These are phyloP conservation scores for Macadamia tetraphylla DNA, from an alignment of 164 flowering plant species.

Conservation along the genomic window DNA sequence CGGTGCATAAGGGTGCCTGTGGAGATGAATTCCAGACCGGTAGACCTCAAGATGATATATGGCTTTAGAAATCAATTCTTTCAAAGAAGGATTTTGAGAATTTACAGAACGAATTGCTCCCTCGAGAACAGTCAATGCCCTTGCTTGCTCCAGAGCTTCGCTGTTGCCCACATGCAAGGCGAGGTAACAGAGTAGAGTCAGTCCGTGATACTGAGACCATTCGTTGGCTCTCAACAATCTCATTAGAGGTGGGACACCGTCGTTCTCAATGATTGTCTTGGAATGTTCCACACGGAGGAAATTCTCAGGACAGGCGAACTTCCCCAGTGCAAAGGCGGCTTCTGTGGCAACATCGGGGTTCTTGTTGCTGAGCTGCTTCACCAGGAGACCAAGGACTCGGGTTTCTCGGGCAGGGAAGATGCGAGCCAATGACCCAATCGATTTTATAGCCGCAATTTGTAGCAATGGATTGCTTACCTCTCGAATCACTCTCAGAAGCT, in stretches of 20 bases:
- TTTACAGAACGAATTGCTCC: slow-evolving; percentile 33
- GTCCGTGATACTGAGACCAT: slow-evolving; percentile 33
- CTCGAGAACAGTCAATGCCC: slow-evolving; percentile 49
- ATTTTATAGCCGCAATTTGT: slow-evolving; percentile 51
- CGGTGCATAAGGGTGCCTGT: slow-evolving; percentile 25
- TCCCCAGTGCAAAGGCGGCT: slow-evolving; percentile 61
- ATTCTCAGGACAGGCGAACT: slow-evolving; percentile 60
- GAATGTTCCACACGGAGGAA: slow-evolving; percentile 55
- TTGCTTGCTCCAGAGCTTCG: slow-evolving; percentile 47
- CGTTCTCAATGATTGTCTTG: slow-evolving; percentile 55
- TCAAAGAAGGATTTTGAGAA: slow-evolving; percentile 47
- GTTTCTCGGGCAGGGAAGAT: slow-evolving; percentile 77
- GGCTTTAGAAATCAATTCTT: slow-evolving; percentile 56
- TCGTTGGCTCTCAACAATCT: slow-evolving; percentile 46
- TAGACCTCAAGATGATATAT: slow-evolving; percentile 54
- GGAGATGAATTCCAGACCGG: slow-evolving; percentile 44
- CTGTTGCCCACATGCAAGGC: slow-evolving; percentile 56
- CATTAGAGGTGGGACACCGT: slow-evolving; percentile 51
- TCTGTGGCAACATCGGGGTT: slow-evolving; percentile 52
- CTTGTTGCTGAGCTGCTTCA: slow-evolving; percentile 34
- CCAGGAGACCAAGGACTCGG: slow-evolving; percentile 51
- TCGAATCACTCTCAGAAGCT: slow-evolving; percentile 51
- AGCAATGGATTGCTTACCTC: slow-evolving; percentile 28
- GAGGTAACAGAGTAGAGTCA: slow-evolving; percentile 64
- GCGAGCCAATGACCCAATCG: slow-evolving; percentile 74